Evolutionary conservation across 2,329 filamentous ascomycete species (phyloP), one percentile per base, ranked within the genome.

Genomic region (Pseudogymnoascus sp.): DNA sequence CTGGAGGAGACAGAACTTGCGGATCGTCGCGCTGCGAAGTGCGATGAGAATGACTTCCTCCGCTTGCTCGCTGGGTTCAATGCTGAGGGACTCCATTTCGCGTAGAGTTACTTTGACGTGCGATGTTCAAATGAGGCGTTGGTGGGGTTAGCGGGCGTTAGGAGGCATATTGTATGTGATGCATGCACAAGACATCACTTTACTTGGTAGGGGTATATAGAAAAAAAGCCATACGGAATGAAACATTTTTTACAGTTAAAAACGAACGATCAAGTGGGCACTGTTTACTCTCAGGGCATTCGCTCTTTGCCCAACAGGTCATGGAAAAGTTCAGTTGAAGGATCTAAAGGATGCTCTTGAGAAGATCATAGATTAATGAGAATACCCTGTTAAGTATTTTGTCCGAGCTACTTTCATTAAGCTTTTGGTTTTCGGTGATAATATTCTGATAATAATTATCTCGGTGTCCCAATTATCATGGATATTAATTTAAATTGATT

Each of bases 1-100:
- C 80, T 97, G 18, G 88, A 93, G 72, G 85, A 88, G 66, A 96
- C 93, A 0, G 83, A 86, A 58, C 80, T 97, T 61, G 88, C 87
- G 2, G 91, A 96, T 65, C 91, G 89, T 78, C 82, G 93, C 67
- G 85, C 93, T 9, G 83, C 91, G 65, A 88, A 95, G 79, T 96
- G 92, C 71, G 92, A 97, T 71, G 91, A 97, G 77, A 93, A 89
- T 61, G 93, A 96, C 70, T 97, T 97, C 72, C 77, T 99, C 73
- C 88, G 87, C 69, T 75, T 97, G 67, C 76, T 96, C 40, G 82
- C 80, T 68, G 88, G 89, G 1, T 96, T 97, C 75, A 96, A 97
- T 73, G 85, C 91, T 67, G 91, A 96, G 73, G 91, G 91, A 28
- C 93, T 97, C 64, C 93, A 97, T 78, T 97, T 97, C 74, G 89